Conservation (phyloP, 192 early-diverging fungal species). For the Diversispora eburnea region DNA sequence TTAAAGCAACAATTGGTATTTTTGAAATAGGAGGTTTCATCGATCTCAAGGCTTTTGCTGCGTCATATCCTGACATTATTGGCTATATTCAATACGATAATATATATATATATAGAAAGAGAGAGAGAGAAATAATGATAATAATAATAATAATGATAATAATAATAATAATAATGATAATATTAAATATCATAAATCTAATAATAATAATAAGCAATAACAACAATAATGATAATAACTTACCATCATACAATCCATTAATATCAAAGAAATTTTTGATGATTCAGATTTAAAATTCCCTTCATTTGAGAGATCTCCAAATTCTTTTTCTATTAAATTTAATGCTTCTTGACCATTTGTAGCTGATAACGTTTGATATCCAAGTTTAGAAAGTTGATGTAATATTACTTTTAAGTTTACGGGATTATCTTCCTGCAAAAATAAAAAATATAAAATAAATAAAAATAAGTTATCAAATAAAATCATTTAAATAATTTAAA, state of each 20-base stretch:
- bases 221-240: neutral
- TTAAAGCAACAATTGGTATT: constrained; percentile 56
- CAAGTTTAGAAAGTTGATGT: constrained; percentile 52
- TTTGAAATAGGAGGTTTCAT: constrained; percentile 30
- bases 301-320: neutral
- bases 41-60: constrained; percentile 45
- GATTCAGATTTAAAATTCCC: constrained; percentile 3
- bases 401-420: constrained; percentile 44
- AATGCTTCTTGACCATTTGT: constrained; percentile 57
- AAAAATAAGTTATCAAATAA: constrained; percentile 26
- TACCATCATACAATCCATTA: constrained; percentile 58
- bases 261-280: constrained; percentile 35
- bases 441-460: constrained; percentile 27
- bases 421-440: constrained; percentile 32
- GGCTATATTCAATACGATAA: constrained; percentile 29
- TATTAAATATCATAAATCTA: no score
- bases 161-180: no score
- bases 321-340: constrained; percentile 9
- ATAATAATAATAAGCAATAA: neutral
- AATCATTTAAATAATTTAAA: constrained; percentile 14
- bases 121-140: no score
- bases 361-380: constrained; percentile 45
- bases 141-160: no score
- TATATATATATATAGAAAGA: no score
- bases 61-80: constrained; percentile 55